Evolutionary conservation across 345 rosid species (phyloP).

Genomic region (Salix brachista): DNA sequence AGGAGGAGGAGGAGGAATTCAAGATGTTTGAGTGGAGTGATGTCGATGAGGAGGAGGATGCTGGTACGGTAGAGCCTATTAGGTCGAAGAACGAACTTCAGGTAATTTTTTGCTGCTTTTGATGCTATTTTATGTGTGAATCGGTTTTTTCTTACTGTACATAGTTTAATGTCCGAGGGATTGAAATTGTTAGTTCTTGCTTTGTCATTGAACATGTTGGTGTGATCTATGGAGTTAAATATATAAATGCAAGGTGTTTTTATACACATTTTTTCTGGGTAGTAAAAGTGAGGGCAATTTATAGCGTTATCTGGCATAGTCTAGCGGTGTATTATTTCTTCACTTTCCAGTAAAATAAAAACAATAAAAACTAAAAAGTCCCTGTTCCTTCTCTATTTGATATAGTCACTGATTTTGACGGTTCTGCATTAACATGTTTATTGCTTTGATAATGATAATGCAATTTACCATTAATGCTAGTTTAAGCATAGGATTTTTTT

Average conservation of each 20-base stretch:
- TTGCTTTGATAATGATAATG: background rate
- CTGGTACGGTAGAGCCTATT: conserved; percentile 48
- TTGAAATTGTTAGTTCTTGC: background rate
- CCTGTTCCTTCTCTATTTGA: background rate
- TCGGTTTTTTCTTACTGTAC: background rate
- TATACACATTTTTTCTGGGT: background rate
- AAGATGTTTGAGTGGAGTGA: conserved; percentile 52
- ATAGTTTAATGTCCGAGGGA: background rate
- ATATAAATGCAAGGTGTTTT: background rate
- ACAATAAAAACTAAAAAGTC: no score
- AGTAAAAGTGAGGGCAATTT: background rate
- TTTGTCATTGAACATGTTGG: background rate
- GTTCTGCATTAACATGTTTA: background rate
- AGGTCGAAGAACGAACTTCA: conserved; percentile 77
- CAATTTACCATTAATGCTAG: background rate
- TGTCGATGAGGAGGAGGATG: conserved; percentile 38
- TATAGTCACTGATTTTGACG: background rate
- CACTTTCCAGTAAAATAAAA: background rate
- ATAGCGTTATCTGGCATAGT: background rate
- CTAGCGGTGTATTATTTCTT: background rate
- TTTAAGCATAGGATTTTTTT: background rate
- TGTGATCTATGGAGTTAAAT: background rate
- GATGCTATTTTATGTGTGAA: background rate
- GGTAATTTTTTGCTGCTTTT: conserved; percentile 37
- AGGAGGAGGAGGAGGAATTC: conserved; percentile 31